Evolutionary conservation across 495 filamentous ascomycete genomes (phyloP).

Genomic region (Aspergillus funiculosus): DNA sequence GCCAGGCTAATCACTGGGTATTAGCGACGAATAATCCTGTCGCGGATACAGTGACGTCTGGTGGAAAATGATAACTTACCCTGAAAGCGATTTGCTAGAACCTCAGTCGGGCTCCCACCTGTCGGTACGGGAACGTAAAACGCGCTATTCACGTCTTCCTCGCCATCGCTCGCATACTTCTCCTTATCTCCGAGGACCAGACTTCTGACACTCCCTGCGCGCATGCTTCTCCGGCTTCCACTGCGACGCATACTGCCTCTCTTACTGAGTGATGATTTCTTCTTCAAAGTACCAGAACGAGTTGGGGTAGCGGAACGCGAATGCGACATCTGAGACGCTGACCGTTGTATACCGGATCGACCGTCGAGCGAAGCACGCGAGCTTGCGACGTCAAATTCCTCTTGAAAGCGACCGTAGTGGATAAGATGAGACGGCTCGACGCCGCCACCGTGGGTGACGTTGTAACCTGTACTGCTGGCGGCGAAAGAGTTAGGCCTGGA

Average conservation of each 20-base stretch:
- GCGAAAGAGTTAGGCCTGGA: constrained; percentile 39
- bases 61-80: constrained; percentile 50
- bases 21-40: background rate
- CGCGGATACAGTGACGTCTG: background rate
- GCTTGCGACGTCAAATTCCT: constrained; percentile 65
- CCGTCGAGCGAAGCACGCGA: constrained; percentile 58
- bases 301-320: constrained; percentile 51
- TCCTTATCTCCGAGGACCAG: constrained; percentile 56
- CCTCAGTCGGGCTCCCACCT: constrained; percentile 77
- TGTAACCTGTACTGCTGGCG: constrained; percentile 30
- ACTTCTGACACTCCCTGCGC: constrained; percentile 76
- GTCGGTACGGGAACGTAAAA: constrained; percentile 90
- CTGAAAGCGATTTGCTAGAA: constrained; percentile 84
- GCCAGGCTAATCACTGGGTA: constrained; percentile 60
- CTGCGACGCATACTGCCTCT: constrained; percentile 71
- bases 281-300: constrained; percentile 74
- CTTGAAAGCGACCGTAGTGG: constrained; percentile 54
- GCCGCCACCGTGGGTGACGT: constrained; percentile 38
- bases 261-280: constrained; percentile 71
- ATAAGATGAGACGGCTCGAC: constrained; percentile 37
- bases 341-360: constrained; percentile 42
- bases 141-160: constrained; percentile 71
- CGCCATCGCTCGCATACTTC: constrained; percentile 51
- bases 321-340: constrained; percentile 50
- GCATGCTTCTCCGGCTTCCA: constrained; percentile 66